Evolutionary conservation across 768 basidiomycete species (phyloP).

Genomic region (Termitomyces sp.): DNA sequence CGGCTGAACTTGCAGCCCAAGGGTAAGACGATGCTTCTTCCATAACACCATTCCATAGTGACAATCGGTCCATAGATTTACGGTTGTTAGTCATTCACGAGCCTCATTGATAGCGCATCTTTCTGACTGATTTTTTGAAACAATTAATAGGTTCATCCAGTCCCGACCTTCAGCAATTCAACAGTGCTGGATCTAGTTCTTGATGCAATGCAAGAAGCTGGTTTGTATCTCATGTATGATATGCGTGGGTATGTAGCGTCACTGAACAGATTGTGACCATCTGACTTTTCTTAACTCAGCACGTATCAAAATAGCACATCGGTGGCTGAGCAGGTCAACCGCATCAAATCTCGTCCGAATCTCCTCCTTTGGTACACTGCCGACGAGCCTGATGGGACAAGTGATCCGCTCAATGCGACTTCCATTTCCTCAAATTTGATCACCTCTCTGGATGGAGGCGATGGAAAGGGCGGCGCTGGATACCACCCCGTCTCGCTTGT

Average conservation of each 20-base stretch:
- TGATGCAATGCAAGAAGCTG: constrained; percentile 66
- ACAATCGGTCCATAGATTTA: constrained; percentile 23
- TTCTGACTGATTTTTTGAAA: constrained; percentile 13
- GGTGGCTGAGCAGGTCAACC: constrained; percentile 64
- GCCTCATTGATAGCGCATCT: not conserved
- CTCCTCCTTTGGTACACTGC: constrained; percentile 71
- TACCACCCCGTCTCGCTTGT: constrained; percentile 67
- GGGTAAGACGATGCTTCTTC: constrained; percentile 35
- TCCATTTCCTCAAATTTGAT: constrained; percentile 47
- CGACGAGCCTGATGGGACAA: constrained; percentile 67
- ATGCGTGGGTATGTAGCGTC: constrained; percentile 50
- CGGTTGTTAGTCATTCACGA: constrained; percentile 26
- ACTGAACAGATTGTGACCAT: not conserved
- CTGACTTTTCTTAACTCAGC: constrained; percentile 21
- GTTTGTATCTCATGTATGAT: constrained; percentile 75
- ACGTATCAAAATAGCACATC: constrained; percentile 60
- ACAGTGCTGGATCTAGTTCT: constrained; percentile 53
- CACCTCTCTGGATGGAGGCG: constrained; percentile 48
- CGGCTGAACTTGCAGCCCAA: constrained; percentile 48
- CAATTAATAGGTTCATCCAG: constrained; percentile 55
- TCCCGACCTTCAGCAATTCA: constrained; percentile 59
- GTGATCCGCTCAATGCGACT: constrained; percentile 62
- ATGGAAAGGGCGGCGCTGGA: constrained; percentile 40
- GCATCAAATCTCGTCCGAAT: constrained; percentile 60
- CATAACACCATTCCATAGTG: not conserved